Conservation (phyloP, 2,329 filamentous ascomycete genomes). For the Aureobasidium vineae region DNA sequence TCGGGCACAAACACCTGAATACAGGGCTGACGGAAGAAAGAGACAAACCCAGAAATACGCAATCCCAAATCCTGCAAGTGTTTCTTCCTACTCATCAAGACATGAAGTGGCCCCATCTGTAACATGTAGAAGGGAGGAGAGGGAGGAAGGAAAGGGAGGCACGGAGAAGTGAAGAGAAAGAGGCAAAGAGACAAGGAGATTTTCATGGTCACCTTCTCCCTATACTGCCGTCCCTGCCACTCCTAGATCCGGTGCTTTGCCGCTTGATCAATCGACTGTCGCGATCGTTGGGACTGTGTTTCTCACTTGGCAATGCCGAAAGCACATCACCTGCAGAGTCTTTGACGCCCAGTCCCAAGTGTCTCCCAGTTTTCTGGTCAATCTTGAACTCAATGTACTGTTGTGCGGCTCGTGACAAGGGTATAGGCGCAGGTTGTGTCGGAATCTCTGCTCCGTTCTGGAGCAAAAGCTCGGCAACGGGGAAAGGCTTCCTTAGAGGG, state of each 20-base stretch:
- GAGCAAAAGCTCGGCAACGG: conserved; percentile 83
- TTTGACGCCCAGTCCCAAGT: conserved; percentile 28
- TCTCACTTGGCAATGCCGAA: conserved; percentile 58
- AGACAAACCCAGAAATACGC: background rate
- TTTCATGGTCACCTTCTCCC: conserved; percentile 22
- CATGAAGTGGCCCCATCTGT: conserved; percentile 5
- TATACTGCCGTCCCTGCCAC: conserved; percentile 17
- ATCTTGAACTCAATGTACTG: conserved; percentile 78
- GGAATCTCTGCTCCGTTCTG: conserved; percentile 95
- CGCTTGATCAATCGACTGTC: conserved; percentile 11
- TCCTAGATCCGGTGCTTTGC: conserved; percentile 14
- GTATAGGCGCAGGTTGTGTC: conserved; percentile 70
- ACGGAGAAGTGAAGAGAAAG: background rate
- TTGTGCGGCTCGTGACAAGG: conserved; percentile 75
- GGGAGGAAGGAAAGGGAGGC: background rate
- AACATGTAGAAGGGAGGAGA: background rate
- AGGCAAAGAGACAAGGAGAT: conserved; percentile 4
- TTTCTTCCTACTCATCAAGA: conserved; percentile 2
- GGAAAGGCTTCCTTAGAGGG: conserved; percentile 61
- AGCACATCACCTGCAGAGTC: conserved; percentile 55
- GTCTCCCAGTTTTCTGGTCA: conserved; percentile 46
- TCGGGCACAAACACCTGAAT: too few relatives aligned
- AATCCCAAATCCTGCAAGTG: conserved; percentile 1
- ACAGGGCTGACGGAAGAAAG: background rate
- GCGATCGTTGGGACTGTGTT: conserved; percentile 22